Evolutionary conservation across 768 basidiomycete genomes (phyloP).

Genomic region (Collybia mongolica): DNA sequence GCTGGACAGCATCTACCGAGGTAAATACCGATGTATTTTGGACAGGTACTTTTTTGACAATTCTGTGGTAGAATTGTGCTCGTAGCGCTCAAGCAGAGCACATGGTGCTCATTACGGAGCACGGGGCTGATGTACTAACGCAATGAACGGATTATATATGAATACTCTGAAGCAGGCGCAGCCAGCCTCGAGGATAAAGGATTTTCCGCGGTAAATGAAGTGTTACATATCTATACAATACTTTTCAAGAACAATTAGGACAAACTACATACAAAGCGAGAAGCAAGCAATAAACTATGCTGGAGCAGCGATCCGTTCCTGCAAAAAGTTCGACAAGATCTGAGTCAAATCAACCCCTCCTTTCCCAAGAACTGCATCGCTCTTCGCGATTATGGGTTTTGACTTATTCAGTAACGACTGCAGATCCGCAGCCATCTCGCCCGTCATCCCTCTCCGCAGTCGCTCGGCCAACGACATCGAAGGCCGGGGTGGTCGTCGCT

Average conservation of each 20-base stretch:
- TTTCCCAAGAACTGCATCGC: slow-evolving; percentile 45
- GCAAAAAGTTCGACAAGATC: slow-evolving; percentile 62
- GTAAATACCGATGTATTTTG: slow-evolving; percentile 32
- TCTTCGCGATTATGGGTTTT: slow-evolving; percentile 62
- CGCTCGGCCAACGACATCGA: slow-evolving; percentile 61
- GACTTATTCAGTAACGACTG: slow-evolving; percentile 65
- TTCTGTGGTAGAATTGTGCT: slow-evolving; percentile 67
- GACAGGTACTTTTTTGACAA: neutral
- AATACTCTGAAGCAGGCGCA: neutral
- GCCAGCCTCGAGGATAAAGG: too few species aligned
- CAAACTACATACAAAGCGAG: slow-evolving; percentile 1
- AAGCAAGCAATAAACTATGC: slow-evolving; percentile 22
- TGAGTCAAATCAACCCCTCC: slow-evolving; percentile 54
- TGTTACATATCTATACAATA: slow-evolving; percentile 6
- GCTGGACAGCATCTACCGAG: slow-evolving; percentile 91
- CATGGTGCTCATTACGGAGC: slow-evolving; percentile 80
- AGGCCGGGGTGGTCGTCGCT: slow-evolving; percentile 40
- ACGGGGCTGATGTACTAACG: slow-evolving; percentile 79
- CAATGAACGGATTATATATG: neutral
- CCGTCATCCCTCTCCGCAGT: slow-evolving; percentile 73
- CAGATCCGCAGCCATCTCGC: slow-evolving; percentile 75
- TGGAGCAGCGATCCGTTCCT: slow-evolving; percentile 52
- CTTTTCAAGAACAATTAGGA: slow-evolving; percentile 9
- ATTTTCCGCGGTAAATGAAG: neutral
- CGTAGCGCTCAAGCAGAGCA: slow-evolving; percentile 87